A percentile compares a stretch with the other conserved stretches of the same genome.
Conservation (phyloP, 2,329 filamentous ascomycete genomes). For the Truncatella angustata region DNA sequence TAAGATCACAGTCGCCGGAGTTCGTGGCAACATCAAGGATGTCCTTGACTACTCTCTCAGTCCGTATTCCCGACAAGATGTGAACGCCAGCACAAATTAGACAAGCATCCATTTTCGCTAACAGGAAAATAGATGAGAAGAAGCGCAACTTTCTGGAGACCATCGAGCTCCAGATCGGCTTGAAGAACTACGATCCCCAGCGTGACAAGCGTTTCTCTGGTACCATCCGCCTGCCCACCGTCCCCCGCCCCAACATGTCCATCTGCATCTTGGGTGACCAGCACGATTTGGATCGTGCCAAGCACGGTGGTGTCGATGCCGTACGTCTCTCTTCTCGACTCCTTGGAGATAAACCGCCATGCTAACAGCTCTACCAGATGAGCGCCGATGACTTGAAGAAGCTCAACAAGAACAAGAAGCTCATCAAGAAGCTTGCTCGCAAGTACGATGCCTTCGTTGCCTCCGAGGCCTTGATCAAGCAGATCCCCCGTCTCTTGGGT, state of each 20-base stretch:
- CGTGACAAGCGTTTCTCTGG: constrained; percentile 99
- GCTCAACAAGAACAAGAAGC: constrained; percentile 88
- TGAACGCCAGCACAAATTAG: too few species aligned
- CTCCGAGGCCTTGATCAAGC: constrained; percentile 97
- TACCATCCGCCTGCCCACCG: constrained; percentile 90
- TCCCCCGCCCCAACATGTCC: constrained; percentile 88
- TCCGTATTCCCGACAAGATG: too few species aligned
- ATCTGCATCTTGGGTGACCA: constrained; percentile 69
- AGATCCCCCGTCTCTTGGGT: constrained; percentile 99
- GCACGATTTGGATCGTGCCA: constrained; percentile 99
- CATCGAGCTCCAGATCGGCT: constrained; percentile 83
- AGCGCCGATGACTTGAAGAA: constrained; percentile 99
- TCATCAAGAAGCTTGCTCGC: constrained; percentile 97
- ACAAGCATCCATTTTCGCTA: too few species aligned
- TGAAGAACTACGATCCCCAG: constrained; percentile 91
- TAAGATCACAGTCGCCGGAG: constrained; percentile 67
- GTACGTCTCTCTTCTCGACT: not conserved
- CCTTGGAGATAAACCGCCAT: not conserved
- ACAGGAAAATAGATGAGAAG: too few species aligned
- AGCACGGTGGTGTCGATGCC: constrained; percentile 93
- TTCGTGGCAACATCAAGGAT: constrained; percentile 69
- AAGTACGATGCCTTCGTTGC: constrained; percentile 99
- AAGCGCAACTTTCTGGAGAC: constrained; percentile 98
- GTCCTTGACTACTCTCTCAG: constrained; percentile 92
- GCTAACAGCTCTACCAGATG: constrained; percentile 50